Conservation (phyloP, 1,284 basidiomycete genomes). For the Cryptococcus depauperatus region DNA sequence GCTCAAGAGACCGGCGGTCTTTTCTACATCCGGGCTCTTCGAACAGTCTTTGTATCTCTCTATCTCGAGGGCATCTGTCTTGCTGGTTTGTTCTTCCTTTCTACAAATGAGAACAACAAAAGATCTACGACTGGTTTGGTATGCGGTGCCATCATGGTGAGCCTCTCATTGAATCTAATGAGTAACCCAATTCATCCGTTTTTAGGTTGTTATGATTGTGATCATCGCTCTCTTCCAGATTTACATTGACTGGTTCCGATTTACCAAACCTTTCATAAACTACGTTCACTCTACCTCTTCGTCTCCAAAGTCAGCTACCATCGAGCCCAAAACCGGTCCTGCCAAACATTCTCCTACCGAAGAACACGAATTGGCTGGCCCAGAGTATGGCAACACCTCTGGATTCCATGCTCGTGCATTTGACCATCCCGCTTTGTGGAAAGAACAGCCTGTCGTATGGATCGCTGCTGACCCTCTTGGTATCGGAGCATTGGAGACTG, state of each 20-base stretch:
- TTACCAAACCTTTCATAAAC: constrained; percentile 29
- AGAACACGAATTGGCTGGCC: constrained; percentile 25
- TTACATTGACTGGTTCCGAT: constrained; percentile 40
- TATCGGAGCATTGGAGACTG: constrained; percentile 38
- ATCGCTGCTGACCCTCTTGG: constrained; percentile 42
- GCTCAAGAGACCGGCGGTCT: constrained; percentile 43
- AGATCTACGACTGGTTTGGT: constrained; percentile 35
- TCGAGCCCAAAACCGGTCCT: constrained; percentile 18
- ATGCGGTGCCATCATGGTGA: constrained; percentile 41
- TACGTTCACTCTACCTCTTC: constrained; percentile 28
- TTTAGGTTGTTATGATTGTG: constrained; percentile 28
- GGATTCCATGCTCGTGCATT: constrained; percentile 39
- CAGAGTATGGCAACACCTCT: constrained; percentile 34
- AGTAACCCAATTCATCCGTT: background rate
- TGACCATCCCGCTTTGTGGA: constrained; percentile 46
- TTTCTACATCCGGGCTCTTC: constrained; percentile 44
- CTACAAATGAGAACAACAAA: constrained; percentile 24
- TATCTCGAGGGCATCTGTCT: constrained; percentile 43
- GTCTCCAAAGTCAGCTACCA: constrained; percentile 7
- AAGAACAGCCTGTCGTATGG: constrained; percentile 44
- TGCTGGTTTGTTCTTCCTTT: constrained; percentile 43
- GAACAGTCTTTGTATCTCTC: constrained; percentile 42
- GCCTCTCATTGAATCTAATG: too few relatives aligned
- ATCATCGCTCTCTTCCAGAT: constrained; percentile 34
- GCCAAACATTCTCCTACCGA: constrained; percentile 13